Conservation (phyloP, 805 yeast genomes). For the Starmerella apicola region DNA sequence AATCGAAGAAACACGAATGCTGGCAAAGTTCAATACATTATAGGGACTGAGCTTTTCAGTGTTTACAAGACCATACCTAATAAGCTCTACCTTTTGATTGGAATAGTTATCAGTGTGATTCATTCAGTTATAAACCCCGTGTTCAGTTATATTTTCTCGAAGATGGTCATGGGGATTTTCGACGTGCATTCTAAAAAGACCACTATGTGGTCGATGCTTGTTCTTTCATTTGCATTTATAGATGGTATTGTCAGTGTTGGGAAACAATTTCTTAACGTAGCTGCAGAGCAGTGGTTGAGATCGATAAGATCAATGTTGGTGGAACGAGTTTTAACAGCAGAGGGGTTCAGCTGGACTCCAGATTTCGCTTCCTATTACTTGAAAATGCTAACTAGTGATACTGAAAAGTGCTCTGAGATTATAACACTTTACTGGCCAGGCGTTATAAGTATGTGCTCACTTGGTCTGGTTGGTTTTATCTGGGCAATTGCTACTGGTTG, state of each 20-base stretch:
- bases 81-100: conserved; percentile 31
- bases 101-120: conserved; percentile 40
- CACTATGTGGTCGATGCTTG: conserved; percentile 55
- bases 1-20: too few relatives aligned
- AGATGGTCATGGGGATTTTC: conserved; percentile 51
- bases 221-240: conserved; percentile 46
- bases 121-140: conserved; percentile 62
- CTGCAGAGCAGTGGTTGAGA: conserved; percentile 59
- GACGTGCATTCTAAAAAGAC: conserved; percentile 27
- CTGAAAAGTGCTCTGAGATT: conserved; percentile 60
- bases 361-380: conserved; percentile 39
- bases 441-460: conserved; percentile 38
- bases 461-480: conserved; percentile 47
- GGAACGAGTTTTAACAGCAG: conserved; percentile 31
- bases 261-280: conserved; percentile 40
- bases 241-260: conserved; percentile 48
- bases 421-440: conserved; percentile 52
- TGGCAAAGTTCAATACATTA: too few relatives aligned
- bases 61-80: conserved; percentile 9
- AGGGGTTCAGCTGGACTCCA: conserved; percentile 36
- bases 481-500: conserved; percentile 80
- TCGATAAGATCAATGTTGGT: conserved; percentile 41
- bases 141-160: conserved; percentile 67
- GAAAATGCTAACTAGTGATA: conserved; percentile 65
- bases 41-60: neutral